Evolutionary conservation across 2,329 filamentous ascomycete species (phyloP), one percentile per base, ranked within the genome.

Genomic region (Aspergillus ustus): DNA sequence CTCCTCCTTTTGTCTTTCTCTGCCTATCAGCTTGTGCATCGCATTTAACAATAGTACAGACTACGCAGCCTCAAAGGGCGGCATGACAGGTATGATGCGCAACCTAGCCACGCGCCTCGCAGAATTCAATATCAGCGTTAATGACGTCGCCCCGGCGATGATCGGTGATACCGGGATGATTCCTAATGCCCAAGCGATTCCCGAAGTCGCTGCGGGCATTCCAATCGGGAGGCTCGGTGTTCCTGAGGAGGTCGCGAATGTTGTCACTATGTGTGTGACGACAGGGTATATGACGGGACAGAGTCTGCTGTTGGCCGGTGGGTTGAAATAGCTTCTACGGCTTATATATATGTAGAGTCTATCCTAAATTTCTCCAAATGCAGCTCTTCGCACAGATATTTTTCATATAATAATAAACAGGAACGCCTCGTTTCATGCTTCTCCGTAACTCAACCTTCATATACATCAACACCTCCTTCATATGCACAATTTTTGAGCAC

Each of bases 101-200:
- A 89, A 89, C 64, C 78, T 90, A 31, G 82, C 87, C 0, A 82
- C 80, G 0, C 84, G 85, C 50, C 80, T 89, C 22, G 87, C 85
- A 2, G 80, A 82, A 59, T 82, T 81, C 66, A 86, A 87, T 34
- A 87, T 90, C 66, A 87, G 86, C 15, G 85, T 89, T 60, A 89
- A 90, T 62, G 87, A 89, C 64, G 85, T 90, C n/a, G 85, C 86
- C 3, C 87, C 87, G 0, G 87, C 87, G 2, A 89, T 90, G 86
- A 89, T 90, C 65, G 87, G 86, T 4, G 83, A 85, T 22, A 87
- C 85, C 2, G 85, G 85, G 1, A 85, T 89, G 85, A 86, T 89
- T 46, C 84, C 85, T 2, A 81, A 85, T 62, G 83, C 83, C 45
- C 81, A 84, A 63, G 82, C 83, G 20, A 84, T 84, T 55, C 82